Evolutionary conservation across 345 rosid species (phyloP), one percentile per base, ranked within the genome.

Genomic region (Camelina neglecta): DNA sequence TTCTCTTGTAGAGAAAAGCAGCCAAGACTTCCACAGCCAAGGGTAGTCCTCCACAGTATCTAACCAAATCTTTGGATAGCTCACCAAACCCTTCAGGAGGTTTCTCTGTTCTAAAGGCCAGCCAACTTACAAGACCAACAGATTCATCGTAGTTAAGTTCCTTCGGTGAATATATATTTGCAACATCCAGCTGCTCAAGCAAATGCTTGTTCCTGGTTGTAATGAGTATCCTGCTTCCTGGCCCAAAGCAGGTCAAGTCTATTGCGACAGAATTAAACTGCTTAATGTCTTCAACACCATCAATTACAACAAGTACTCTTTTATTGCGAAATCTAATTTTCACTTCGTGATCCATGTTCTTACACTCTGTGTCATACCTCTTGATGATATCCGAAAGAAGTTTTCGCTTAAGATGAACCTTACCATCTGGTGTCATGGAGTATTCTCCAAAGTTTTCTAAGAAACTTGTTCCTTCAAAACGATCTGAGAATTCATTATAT

Each of bases 1-100:
- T 21, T 21, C 23, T 21, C 23, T 21, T 21, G 23, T 21, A 21
- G 23, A 21, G 33, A 31, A 31, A 31, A 31, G 33, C 33, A 31
- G 4, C 6, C 62, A 79, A 54, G n/a, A 79, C 73, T 79, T 67
- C 67, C 29, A 78, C 13, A 47, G 84, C 82, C 54, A 82, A 72
- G 31, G 82, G 82, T 57, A 82, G 49, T 11, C 76, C 73, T 42
- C 29, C 68, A 47, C 81, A 79, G 9, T 71, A 60, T 8, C 24
- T 8, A 35, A 70, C 69, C 12, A 66, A 5, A 15, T 20, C 13
- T 47, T 42, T 0, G 5, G 74, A 59, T 36, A 39, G 53, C 35
- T 44, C 24, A 0, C 26, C 29, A 20, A 36, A 73, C 8, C 0
- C 69, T 35, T 78, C 59, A 72, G 48, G 45, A 15, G 63, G 77